phyloP scores from a whole-genome alignment of 78 protist genomes.

The Diacronema lutheri region DNA sequence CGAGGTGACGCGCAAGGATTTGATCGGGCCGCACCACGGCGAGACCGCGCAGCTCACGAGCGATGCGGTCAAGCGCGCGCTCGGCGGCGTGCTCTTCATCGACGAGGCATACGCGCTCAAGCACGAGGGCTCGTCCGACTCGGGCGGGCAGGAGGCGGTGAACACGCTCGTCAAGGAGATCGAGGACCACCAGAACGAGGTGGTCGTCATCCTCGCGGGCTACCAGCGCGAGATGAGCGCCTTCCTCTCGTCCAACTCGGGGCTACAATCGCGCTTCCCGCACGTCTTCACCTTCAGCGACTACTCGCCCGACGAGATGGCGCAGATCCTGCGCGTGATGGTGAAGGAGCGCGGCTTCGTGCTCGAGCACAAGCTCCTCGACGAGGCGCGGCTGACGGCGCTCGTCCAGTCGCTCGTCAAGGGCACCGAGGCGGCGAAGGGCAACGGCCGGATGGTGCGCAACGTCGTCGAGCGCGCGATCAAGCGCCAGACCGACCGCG shows the following conservation, averaged over 20 bases:
- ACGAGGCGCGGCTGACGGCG: neutral
- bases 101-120: conserved; percentile 40
- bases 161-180: conserved; percentile 31
- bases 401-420: neutral
- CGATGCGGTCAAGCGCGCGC: conserved; percentile 2
- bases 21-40: conserved; percentile 32
- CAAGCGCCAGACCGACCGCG: conserved; percentile 30
- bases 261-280: conserved; percentile 44
- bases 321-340: neutral
- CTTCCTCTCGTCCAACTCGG: conserved; percentile 22
- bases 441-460: conserved; percentile 34
- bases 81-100: conserved; percentile 45
- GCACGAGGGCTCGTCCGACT: conserved; percentile 27
- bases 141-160: conserved; percentile 17
- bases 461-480: conserved; percentile 6
- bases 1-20: conserved; percentile 32
- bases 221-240: conserved; percentile 29
- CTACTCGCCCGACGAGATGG: conserved; percentile 23
- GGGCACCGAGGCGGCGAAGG: conserved; percentile 6
- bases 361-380: neutral
- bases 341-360: neutral
- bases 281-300: conserved; percentile 25
- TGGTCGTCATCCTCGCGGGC: conserved; percentile 40
- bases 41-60: conserved; percentile 22
- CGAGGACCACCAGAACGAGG: conserved; percentile 9